A percentile compares a stretch with the other conserved stretches of the same genome.
Conservation (phyloP, 1,284 basidiomycete genomes). For the Schizopora paradoxa region DNA sequence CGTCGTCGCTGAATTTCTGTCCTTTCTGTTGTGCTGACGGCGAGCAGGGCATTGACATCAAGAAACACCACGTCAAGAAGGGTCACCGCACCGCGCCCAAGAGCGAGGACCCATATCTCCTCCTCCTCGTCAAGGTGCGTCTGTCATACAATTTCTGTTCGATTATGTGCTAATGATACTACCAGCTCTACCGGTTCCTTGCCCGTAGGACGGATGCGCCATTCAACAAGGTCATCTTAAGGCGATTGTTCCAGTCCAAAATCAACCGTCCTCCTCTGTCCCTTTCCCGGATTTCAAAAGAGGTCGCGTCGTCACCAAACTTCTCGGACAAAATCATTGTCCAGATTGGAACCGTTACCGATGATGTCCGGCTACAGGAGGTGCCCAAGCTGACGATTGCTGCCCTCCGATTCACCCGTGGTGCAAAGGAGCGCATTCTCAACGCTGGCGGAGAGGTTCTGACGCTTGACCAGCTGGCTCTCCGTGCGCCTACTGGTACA, state of each 20-base stretch:
- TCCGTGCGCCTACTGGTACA: conserved; percentile 89
- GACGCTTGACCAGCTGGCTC: conserved; percentile 95
- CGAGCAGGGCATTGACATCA: conserved; percentile 93
- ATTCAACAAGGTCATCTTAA: conserved; percentile 99
- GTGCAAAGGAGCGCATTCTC: conserved; percentile 91
- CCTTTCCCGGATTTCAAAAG: conserved; percentile 83
- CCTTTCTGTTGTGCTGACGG: conserved; percentile 12
- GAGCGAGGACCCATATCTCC: conserved; percentile 98
- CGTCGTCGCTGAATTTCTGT: conserved; percentile 15
- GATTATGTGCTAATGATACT: conserved; percentile 3
- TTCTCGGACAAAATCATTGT: conserved; percentile 84
- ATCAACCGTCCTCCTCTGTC: conserved; percentile 97
- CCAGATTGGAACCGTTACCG: conserved; percentile 89
- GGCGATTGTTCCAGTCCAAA: conserved; percentile 95
- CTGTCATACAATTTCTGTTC: not conserved
- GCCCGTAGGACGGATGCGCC: conserved; percentile 93
- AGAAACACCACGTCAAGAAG: conserved; percentile 99
- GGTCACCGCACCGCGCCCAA: conserved; percentile 91
- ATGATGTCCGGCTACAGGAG: conserved; percentile 86
- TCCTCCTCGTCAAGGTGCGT: conserved; percentile 94
- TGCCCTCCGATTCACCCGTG: conserved; percentile 91
- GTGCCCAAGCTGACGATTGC: conserved; percentile 93
- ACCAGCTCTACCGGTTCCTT: conserved; percentile 96
- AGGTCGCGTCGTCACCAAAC: conserved; percentile 67
- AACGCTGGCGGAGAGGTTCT: conserved; percentile 93